phyloP scores from a whole-genome alignment of 2,329 filamentous ascomycete species.

The Penicillium olsonii region DNA sequence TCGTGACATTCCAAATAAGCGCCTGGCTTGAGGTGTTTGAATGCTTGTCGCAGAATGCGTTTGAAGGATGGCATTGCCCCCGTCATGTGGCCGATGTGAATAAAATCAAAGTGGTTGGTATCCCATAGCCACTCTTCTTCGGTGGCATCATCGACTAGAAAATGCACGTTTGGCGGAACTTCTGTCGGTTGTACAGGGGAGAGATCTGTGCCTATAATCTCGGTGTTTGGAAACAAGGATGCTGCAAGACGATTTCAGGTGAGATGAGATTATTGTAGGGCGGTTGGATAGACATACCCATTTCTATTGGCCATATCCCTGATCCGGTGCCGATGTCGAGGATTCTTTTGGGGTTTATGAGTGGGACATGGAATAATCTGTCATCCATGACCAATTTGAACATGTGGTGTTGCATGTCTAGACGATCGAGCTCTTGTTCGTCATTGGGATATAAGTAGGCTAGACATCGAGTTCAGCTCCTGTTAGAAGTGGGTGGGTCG shows the following conservation, averaged over 20 bases:
- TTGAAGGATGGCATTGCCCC: conserved; percentile 61
- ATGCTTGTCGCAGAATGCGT: conserved; percentile 55
- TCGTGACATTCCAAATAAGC: conserved; percentile 52
- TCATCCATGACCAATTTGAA: conserved; percentile 50
- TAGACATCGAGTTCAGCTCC: conserved; percentile 21
- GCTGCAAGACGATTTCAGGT: conserved; percentile 27
- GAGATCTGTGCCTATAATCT: conserved; percentile 65
- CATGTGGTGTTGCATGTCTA: conserved; percentile 59
- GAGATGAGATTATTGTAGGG: neutral
- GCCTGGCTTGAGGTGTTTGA: conserved; percentile 57
- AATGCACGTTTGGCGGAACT: conserved; percentile 72
- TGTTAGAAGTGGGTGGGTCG: neutral
- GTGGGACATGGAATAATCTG: conserved; percentile 49
- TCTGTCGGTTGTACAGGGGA: conserved; percentile 67
- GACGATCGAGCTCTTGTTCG: conserved; percentile 55
- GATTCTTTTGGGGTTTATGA: conserved; percentile 49
- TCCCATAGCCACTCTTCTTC: conserved; percentile 62
- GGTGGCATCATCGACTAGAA: conserved; percentile 69
- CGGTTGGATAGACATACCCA: conserved; percentile 47
- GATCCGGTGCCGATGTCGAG: conserved; percentile 63
- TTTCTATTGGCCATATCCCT: conserved; percentile 69
- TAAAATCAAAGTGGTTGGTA: conserved; percentile 55
- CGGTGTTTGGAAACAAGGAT: conserved; percentile 55
- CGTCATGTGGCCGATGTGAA: conserved; percentile 61
- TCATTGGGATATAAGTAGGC: conserved; percentile 55